A percentile compares a stretch with the other conserved stretches of the same genome.
Conservation (phyloP, 768 basidiomycete genomes). For the Xerocomellus chrysenteron region DNA sequence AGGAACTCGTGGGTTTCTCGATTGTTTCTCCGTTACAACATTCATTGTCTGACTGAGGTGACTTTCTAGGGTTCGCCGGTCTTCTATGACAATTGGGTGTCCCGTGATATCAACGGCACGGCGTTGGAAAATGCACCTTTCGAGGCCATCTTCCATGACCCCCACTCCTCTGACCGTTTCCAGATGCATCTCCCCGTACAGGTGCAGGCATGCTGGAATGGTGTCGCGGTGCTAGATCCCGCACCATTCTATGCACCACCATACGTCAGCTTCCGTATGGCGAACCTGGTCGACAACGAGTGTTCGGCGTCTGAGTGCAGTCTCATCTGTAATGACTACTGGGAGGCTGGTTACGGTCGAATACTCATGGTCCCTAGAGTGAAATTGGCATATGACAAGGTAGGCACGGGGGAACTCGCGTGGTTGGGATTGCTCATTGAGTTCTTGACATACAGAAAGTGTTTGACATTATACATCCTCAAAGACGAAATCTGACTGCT, state of each 20-base stretch:
- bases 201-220: constrained; percentile 99
- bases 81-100: constrained; percentile 99
- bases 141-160: constrained; percentile 89
- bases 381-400: constrained; percentile 92
- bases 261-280: constrained; percentile 95
- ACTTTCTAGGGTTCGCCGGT: constrained; percentile 68
- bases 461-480: constrained; percentile 91
- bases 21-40: background rate
- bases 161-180: constrained; percentile 74
- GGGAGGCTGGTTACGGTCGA: constrained; percentile 92
- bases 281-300: constrained; percentile 79
- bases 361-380: constrained; percentile 98
- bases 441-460: constrained; percentile 61
- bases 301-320: constrained; percentile 96
- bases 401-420: constrained; percentile 32
- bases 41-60: background rate
- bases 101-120: constrained; percentile 97
- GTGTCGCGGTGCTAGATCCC: constrained; percentile 92
- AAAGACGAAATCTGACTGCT: constrained; percentile 87
- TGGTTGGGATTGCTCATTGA: constrained; percentile 1
- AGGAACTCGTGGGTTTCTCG: constrained; percentile 68
- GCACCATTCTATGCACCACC: constrained; percentile 92
- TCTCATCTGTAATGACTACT: constrained; percentile 98
- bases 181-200: constrained; percentile 91
- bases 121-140: constrained; percentile 98